These are phyloP conservation scores for Chaetoceros muelleri DNA, from an alignment of 108 stramenopile genomes.

Conservation along the genomic window DNA sequence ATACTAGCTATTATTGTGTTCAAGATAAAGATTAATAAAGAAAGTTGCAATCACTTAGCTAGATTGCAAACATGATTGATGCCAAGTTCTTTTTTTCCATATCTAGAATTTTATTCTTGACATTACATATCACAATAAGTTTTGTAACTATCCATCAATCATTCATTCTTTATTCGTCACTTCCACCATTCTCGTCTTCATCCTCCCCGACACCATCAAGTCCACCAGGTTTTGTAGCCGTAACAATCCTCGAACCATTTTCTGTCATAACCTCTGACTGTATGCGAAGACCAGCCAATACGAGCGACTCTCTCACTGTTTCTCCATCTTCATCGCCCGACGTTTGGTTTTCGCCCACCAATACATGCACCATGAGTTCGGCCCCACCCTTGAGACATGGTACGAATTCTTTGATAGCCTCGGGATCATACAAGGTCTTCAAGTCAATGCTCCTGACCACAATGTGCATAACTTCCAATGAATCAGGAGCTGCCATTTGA, in stretches of 20 bases:
- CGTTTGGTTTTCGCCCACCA: neutral
- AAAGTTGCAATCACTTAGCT: too few relatives aligned
- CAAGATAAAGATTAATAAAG: neutral
- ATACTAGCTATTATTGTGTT: neutral
- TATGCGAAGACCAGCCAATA: neutral
- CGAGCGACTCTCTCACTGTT: neutral
- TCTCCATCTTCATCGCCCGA: neutral
- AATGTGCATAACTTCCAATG: neutral
- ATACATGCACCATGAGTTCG: neutral
- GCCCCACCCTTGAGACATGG: neutral
- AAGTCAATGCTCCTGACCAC: neutral
- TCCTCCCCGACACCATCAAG: neutral
- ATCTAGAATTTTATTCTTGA: too few relatives aligned
- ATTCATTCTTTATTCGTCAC: too few relatives aligned
- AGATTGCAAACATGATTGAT: too few relatives aligned
- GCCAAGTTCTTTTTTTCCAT: too few relatives aligned
- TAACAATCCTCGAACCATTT: neutral
- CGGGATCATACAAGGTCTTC: neutral
- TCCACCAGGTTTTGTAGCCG: neutral
- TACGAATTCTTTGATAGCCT: neutral
- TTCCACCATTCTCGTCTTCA: neutral
- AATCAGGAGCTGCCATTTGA: neutral
- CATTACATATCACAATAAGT: too few relatives aligned
- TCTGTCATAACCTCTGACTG: neutral
- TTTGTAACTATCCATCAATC: too few relatives aligned